Evolutionary conservation across 192 early-diverging fungal genomes (phyloP).

Genomic region (Mortierella claussenii): DNA sequence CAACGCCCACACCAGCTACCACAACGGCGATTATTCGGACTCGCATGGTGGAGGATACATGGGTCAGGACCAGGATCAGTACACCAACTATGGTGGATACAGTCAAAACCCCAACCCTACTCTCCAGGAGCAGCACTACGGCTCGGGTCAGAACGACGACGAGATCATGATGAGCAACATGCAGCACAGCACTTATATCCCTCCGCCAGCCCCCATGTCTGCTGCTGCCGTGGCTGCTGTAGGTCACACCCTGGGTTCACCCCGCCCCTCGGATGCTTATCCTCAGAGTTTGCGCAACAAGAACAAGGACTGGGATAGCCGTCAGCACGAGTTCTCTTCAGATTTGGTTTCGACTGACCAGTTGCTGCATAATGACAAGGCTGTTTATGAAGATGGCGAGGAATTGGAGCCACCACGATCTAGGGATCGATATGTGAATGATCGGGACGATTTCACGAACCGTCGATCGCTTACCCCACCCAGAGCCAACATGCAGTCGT

Average conservation of each 20-base stretch:
- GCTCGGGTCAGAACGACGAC: slow-evolving; percentile 39
- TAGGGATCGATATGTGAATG: slow-evolving; percentile 29
- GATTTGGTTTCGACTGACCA: slow-evolving; percentile 31
- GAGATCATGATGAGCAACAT: slow-evolving; percentile 36
- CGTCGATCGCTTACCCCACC: slow-evolving; percentile 48
- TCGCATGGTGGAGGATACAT: not conserved
- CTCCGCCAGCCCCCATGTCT: slow-evolving; percentile 41
- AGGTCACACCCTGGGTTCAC: slow-evolving; percentile 1
- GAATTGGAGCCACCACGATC: slow-evolving; percentile 37
- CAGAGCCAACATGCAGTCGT: slow-evolving; percentile 46
- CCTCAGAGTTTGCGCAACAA: slow-evolving; percentile 28
- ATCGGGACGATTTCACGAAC: slow-evolving; percentile 26
- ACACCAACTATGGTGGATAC: slow-evolving; percentile 4
- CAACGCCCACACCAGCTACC: slow-evolving; percentile 34
- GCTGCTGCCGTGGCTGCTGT: slow-evolving; percentile 33
- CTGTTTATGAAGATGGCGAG: slow-evolving; percentile 34
- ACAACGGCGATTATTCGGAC: slow-evolving; percentile 27
- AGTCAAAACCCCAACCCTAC: not conserved
- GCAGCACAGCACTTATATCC: slow-evolving; percentile 33
- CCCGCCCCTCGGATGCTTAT: slow-evolving; percentile 27
- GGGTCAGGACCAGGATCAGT: slow-evolving; percentile 6
- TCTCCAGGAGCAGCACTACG: slow-evolving; percentile 20
- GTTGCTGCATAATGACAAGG: slow-evolving; percentile 37
- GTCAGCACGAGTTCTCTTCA: slow-evolving; percentile 20
- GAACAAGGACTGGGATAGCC: slow-evolving; percentile 20